Evolutionary conservation across 768 basidiomycete genomes (phyloP).

Genomic region (Russula vinacea): DNA sequence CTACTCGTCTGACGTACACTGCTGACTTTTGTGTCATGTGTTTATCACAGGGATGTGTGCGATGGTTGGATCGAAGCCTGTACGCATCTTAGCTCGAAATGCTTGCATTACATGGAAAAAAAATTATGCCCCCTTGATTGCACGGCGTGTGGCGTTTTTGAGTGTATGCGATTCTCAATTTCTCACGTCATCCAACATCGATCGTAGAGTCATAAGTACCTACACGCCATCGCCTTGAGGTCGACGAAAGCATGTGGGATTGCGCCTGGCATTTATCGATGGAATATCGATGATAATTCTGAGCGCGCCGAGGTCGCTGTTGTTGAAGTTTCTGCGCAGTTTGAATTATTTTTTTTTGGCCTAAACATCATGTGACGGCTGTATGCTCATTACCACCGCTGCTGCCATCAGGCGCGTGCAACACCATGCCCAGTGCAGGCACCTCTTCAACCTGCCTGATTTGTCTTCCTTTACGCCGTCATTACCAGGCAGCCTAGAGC

Average conservation of each 20-base stretch:
- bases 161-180: constrained; percentile 17
- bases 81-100: constrained; percentile 25
- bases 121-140: constrained; percentile 14
- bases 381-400: constrained; percentile 12
- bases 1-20: neutral
- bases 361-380: constrained; percentile 7
- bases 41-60: constrained; percentile 20
- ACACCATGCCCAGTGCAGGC: constrained; percentile 18
- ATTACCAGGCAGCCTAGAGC: constrained; percentile 39
- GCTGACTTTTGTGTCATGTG: neutral
- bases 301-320: constrained; percentile 24
- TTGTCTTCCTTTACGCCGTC: constrained; percentile 46
- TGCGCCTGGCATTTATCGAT: neutral
- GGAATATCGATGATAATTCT: neutral
- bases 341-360: constrained; percentile 11
- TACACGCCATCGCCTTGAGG: neutral
- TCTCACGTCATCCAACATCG: constrained; percentile 17
- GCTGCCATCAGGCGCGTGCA: neutral
- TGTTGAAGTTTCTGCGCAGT: constrained; percentile 23
- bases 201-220: constrained; percentile 8
- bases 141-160: constrained; percentile 14
- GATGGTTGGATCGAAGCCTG: constrained; percentile 18
- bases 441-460: constrained; percentile 44
- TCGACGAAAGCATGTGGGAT: too few relatives aligned
- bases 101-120: constrained; percentile 26